phyloP scores from a whole-genome alignment of 2,329 filamentous ascomycete genomes.

The Ophiosphaerella korrae region DNA sequence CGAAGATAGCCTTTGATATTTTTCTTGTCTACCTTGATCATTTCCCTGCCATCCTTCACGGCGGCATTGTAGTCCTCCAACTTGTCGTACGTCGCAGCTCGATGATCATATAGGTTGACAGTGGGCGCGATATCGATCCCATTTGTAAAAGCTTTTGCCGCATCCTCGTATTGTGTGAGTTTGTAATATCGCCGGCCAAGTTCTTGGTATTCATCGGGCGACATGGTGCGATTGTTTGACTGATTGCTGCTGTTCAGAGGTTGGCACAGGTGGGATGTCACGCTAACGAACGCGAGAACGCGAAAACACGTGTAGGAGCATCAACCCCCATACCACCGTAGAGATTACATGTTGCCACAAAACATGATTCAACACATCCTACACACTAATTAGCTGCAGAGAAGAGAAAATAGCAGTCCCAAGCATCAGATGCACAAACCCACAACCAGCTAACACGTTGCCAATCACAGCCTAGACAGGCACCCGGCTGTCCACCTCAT shows the following conservation, averaged over 20 bases:
- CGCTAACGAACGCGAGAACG: no score
- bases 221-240: slow-evolving; percentile 37
- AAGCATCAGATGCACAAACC: no score
- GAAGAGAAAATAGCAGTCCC: no score
- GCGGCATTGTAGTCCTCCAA: slow-evolving; percentile 57
- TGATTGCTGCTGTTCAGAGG: neutral
- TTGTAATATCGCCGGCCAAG: slow-evolving; percentile 45
- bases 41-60: slow-evolving; percentile 61
- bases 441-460: no score
- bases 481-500: no score
- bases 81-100: slow-evolving; percentile 61
- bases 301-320: no score
- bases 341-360: no score
- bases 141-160: slow-evolving; percentile 39
- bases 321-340: no score
- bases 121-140: slow-evolving; percentile 37
- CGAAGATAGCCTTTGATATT: slow-evolving; percentile 64
- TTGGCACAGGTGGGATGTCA: neutral
- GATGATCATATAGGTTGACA: slow-evolving; percentile 56
- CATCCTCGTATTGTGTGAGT: slow-evolving; percentile 43
- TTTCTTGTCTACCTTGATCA: slow-evolving; percentile 58
- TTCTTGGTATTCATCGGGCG: slow-evolving; percentile 42
- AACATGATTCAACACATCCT: no score
- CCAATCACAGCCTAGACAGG: no score
- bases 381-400: no score